Base-by-base conservation (phyloP, 1,284 basidiomycete genomes). In the Cystobasidium sp. region DNA sequence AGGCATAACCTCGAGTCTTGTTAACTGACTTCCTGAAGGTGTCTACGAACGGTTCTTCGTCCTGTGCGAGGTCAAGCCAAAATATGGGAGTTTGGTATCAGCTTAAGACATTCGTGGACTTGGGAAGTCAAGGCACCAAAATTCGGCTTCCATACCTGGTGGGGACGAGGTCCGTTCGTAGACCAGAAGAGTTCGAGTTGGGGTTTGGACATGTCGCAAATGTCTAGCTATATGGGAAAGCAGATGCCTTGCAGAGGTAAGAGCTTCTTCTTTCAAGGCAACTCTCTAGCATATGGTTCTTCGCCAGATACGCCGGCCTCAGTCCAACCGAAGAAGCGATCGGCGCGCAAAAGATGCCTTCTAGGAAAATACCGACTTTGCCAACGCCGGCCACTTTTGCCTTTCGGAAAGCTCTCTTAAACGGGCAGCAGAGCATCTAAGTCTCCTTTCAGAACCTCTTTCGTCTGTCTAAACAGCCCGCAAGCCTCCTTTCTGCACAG, bases 21-120 rank as follows among this genome's bases (percentile, higher is more conserved):
- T 71, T 71, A 47, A 71, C n/a, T 6, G 41, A 22, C 52, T 71
- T 53, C 41, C 68, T 41, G 41, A 71, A 71, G n/a, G 51, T 64
- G 18, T 71, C 68, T 6, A 71, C 56, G 24, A 63, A 65, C 4
- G 68, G 68, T 61, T 64, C 58, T 43, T 71, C 68, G 22, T 65
- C 68, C 62, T 68, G 24, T n/a, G 14, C 22, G 10, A 43, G 64
- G 31, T 31, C 31, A 31, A 31, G 31, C 31, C 31, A 22, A 16
- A 47, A 12, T 8, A 47, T 8, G 9, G 16, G 44, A 12, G 37
- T 12, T 8, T 31, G 31, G 31, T 31, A 31, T 31, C 31, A 31
- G n/a, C 16, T 24, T 16, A n/a, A 24, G 16, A 10, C n/a, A 18
- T 16, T 20, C 52, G 10, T 20, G n/a, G 24, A 9, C n/a, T 53